phyloP scores from a whole-genome alignment of 805 yeast genomes.

The Candida andamanensis region DNA sequence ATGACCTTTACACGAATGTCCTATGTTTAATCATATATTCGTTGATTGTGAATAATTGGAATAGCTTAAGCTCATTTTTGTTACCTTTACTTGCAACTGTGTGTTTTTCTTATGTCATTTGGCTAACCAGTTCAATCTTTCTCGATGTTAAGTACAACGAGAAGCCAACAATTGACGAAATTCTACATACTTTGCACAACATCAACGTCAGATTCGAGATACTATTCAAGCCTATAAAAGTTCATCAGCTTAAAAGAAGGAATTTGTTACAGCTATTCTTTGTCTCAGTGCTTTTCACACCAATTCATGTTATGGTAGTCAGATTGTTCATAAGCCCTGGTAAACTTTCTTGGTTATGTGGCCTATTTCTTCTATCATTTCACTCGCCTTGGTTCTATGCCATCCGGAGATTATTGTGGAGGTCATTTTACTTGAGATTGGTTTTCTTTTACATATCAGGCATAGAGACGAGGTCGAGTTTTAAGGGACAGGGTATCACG shows the following conservation, averaged over 20 bases:
- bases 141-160: constrained; percentile 40
- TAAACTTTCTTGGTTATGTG: constrained; percentile 30
- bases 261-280: constrained; percentile 27
- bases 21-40: constrained; percentile 35
- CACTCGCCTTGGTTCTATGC: constrained; percentile 47
- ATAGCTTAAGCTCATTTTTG: constrained; percentile 23
- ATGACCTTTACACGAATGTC: constrained; percentile 44
- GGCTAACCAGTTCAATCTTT: constrained; percentile 40
- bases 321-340: constrained; percentile 27
- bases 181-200: constrained; percentile 43
- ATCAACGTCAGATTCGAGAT: constrained; percentile 39
- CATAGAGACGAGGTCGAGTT: constrained; percentile 14
- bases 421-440: constrained; percentile 41
- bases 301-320: constrained; percentile 37
- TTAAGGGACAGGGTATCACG: constrained; percentile 15
- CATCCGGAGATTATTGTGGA: constrained; percentile 43
- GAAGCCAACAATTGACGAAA: constrained; percentile 51
- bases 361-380: constrained; percentile 36
- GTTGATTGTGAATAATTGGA: constrained; percentile 42
- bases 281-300: constrained; percentile 34
- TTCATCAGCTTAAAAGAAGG: constrained; percentile 18
- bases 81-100: constrained; percentile 37
- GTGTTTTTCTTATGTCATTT: constrained; percentile 36
- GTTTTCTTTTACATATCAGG: constrained; percentile 40
- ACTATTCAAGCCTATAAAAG: constrained; percentile 35